A percentile compares a stretch with the other conserved stretches of the same genome.
These are phyloP conservation scores for Keithomyces neogunnii DNA, from an alignment of 2,329 filamentous ascomycete genomes.

Conservation along the genomic window DNA sequence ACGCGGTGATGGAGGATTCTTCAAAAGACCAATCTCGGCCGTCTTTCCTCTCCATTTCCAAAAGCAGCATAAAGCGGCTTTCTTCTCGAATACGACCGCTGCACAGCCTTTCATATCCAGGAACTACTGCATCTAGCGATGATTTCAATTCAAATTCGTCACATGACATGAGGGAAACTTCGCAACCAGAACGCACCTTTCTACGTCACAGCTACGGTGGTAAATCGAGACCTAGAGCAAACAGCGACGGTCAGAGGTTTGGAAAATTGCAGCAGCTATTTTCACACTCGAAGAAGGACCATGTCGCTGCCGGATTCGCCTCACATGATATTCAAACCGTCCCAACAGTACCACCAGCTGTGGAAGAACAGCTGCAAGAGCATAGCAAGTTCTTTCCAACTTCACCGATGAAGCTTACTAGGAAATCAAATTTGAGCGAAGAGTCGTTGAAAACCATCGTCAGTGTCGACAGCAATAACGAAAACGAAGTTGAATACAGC, in stretches of 20 bases:
- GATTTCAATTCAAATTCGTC: background rate
- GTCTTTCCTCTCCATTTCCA: background rate
- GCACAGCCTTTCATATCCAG: background rate
- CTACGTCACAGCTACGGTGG: background rate
- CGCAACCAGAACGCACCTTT: background rate
- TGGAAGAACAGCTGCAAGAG: constrained; percentile 26
- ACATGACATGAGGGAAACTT: background rate
- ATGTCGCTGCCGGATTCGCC: background rate
- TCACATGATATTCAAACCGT: constrained; percentile 14
- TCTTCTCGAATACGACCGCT: background rate
- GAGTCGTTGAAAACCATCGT: constrained; percentile 42
- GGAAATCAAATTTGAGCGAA: constrained; percentile 33
- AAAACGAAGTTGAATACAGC: background rate
- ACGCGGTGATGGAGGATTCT: background rate
- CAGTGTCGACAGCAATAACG: constrained; percentile 36
- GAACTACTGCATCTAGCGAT: background rate
- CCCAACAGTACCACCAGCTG: constrained; percentile 26
- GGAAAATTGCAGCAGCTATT: constrained; percentile 8
- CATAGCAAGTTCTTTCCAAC: constrained; percentile 24
- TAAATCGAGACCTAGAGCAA: constrained; percentile 11
- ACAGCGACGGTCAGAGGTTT: constrained; percentile 13
- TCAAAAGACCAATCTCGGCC: background rate
- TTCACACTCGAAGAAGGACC: background rate
- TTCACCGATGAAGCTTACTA: constrained; percentile 25
- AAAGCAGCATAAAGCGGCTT: background rate